Percentiles rank a stretch among this genome's conserved stretches.
Conservation (phyloP, 208 protist genomes). For the Crithidia acanthocephali region DNA sequence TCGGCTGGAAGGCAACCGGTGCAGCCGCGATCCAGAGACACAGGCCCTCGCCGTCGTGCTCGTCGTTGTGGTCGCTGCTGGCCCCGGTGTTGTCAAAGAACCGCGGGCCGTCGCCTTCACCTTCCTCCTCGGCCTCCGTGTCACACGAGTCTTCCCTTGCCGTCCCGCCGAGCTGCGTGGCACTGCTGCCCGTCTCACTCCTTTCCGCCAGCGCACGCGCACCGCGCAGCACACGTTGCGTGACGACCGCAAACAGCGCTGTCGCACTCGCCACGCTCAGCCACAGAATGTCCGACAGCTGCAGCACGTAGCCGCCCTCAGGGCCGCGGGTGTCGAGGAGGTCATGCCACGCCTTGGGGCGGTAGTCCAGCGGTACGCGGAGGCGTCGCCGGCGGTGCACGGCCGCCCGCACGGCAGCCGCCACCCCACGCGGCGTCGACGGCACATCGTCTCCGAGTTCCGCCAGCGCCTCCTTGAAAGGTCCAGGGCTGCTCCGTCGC, state of each 20-base stretch:
- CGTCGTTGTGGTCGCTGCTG: not conserved
- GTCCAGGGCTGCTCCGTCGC: not conserved
- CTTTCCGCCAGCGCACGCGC: slow-evolving; percentile 21
- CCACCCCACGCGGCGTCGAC: not conserved
- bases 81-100: slow-evolving; percentile 34
- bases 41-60: too few relatives aligned
- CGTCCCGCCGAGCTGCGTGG: not conserved
- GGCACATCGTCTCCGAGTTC: slow-evolving; percentile 26
- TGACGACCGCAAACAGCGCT: slow-evolving; percentile 55
- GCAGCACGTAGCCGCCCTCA: slow-evolving; percentile 38
- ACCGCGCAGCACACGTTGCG: slow-evolving; percentile 49
- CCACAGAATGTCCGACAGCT: slow-evolving; percentile 60
- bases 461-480: slow-evolving; percentile 23
- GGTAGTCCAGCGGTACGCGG: slow-evolving; percentile 17
- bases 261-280: slow-evolving; percentile 60
- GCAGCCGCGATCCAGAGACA: not conserved
- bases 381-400: slow-evolving; percentile 20
- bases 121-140: not conserved
- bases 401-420: slow-evolving; percentile 6
- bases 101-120: slow-evolving; percentile 5
- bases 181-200: not conserved
- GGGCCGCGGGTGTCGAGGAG: slow-evolving; percentile 59
- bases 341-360: slow-evolving; percentile 41
- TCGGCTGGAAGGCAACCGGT: not conserved
- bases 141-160: not conserved